Conservation (phyloP, 495 filamentous ascomycete species). For the Jackrogersella multiformis region DNA sequence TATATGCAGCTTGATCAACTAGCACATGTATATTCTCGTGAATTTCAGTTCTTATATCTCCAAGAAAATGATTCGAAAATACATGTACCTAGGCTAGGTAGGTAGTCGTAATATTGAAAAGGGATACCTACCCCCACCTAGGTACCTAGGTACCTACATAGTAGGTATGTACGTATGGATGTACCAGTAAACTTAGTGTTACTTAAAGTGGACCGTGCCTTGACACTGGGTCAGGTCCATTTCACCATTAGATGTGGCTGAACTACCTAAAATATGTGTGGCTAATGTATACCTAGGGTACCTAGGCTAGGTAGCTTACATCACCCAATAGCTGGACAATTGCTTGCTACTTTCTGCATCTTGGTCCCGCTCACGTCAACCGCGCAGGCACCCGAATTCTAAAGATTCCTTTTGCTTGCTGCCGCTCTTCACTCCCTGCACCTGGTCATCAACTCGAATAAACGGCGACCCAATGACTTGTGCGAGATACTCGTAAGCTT, state of each 20-base stretch:
- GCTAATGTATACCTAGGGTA: neutral
- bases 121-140: too few relatives aligned
- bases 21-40: neutral
- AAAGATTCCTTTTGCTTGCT: constrained; percentile 15
- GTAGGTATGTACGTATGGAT: too few relatives aligned
- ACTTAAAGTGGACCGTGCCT: neutral
- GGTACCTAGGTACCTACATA: too few relatives aligned
- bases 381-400: constrained; percentile 33
- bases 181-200: neutral
- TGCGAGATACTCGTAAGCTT: constrained; percentile 26
- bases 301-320: neutral
- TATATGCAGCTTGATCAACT: neutral
- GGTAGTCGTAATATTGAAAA: too few relatives aligned
- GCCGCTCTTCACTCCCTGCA: constrained; percentile 25
- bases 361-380: constrained; percentile 33
- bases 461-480: constrained; percentile 33
- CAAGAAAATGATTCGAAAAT: constrained; percentile 24
- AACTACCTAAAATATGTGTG: too few relatives aligned
- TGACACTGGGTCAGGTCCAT: neutral
- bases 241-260: neutral
- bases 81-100: too few relatives aligned
- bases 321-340: neutral
- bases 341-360: neutral
- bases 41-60: constrained; percentile 1
- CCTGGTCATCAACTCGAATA: constrained; percentile 12